Base-by-base conservation (phyloP, 192 early-diverging fungal genomes). In the Rhizoclosmatium sp. region DNA sequence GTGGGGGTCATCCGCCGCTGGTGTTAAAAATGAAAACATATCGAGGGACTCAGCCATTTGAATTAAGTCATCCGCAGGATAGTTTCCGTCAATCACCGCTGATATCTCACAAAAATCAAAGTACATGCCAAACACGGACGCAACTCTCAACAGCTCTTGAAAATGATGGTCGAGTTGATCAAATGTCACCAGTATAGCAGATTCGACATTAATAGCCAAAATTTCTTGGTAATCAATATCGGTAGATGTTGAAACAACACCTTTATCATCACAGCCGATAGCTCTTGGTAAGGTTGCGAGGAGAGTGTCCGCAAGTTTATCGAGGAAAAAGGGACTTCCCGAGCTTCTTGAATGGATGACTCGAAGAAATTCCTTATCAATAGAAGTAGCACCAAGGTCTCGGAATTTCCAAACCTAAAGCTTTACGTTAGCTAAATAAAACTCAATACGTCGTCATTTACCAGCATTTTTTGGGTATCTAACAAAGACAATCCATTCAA, bases 221-320 rank as follows among this genome's bases (percentile, higher is more conserved):
- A 80, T 80, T 56, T 80, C 65, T 60, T 80, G 71, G n/a, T 75
- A 71, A 45, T 80, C 69, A 41, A 76, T 76, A n/a, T 76, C 65
- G 7, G 64, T 49, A 59, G 79, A 46, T 5, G 71, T 75, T 58
- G 64, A 40, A 1, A 80, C 56, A 12, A 75, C 64, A 16, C 71
- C 79, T n/a, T 69, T 65, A 19, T 74, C 69, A 65, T 71, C 69
- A 51, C 71, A 74, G 3, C 7, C 54, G n/a, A 80, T 74, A 12
- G 75, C 79, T 5, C 71, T 71, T 44, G 79, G 79, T 47, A 74
- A 44, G 1, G 71, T 48, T 19, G 64, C 71, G 39, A 75, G 68
- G 23, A 80, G 62, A 7, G 71, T 73, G 41, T 80, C 79, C 0
- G 79, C 79, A 12, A 80, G 73, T 74, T 80, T 73, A 31, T 80